These are phyloP conservation scores for Xylaria multiplex DNA, from an alignment of 2,329 filamentous ascomycete species.

Conservation along the genomic window DNA sequence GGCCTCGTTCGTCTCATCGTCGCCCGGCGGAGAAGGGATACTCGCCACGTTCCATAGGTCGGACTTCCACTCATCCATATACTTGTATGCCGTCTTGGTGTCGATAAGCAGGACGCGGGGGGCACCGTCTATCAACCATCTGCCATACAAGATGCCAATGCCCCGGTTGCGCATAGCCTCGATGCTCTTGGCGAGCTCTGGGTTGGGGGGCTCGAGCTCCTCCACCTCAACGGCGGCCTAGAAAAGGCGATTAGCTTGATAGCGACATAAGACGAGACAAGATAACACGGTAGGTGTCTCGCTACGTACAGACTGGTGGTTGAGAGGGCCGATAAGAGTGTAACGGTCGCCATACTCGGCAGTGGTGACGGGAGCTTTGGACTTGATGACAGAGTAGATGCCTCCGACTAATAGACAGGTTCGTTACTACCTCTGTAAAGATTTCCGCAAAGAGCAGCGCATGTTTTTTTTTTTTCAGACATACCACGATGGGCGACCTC, in stretches of 20 bases:
- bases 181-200: constrained; percentile 83
- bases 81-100: constrained; percentile 90
- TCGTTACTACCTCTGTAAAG: constrained; percentile 37
- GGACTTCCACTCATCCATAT: constrained; percentile 94
- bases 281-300: background rate
- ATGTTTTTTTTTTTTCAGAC: constrained; percentile 42
- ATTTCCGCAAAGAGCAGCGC: constrained; percentile 12
- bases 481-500: constrained; percentile 96
- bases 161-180: constrained; percentile 92
- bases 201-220: constrained; percentile 84
- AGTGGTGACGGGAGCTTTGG: constrained; percentile 96
- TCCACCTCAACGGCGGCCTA: constrained; percentile 98
- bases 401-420: constrained; percentile 76
- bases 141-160: constrained; percentile 88
- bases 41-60: constrained; percentile 93
- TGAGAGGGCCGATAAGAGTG: constrained; percentile 92
- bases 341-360: constrained; percentile 99
- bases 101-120: constrained; percentile 94
- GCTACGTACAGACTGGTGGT: constrained; percentile 80
- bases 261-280: background rate
- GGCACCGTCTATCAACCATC: constrained; percentile 97
- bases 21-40: constrained; percentile 90
- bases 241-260: constrained; percentile 16
- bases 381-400: constrained; percentile 99
- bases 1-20: constrained; percentile 96